Percentiles rank a stretch among this genome's conserved stretches.
Evolutionary conservation across 2,329 filamentous ascomycete genomes (phyloP).

Genomic region (Pseudocercospora macadamiae): DNA sequence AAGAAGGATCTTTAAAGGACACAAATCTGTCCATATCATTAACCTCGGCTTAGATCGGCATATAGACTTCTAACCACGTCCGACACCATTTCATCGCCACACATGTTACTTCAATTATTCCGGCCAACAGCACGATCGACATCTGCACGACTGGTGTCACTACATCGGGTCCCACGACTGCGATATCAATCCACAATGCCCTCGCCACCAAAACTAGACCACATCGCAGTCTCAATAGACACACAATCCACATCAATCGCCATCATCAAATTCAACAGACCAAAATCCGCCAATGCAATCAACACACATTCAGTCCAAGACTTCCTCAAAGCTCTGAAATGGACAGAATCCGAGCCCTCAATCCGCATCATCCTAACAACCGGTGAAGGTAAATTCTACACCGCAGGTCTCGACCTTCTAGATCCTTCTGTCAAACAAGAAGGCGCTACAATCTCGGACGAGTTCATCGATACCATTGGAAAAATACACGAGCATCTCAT

Average conservation of each 20-base stretch:
- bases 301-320: conserved; percentile 24
- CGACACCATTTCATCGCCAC: neutral
- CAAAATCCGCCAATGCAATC: conserved; percentile 28
- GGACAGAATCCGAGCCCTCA: conserved; percentile 17
- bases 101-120: neutral
- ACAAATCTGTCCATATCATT: neutral
- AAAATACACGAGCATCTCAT: conserved; percentile 26
- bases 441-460: conserved; percentile 26
- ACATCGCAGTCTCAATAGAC: conserved; percentile 25
- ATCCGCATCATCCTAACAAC: conserved; percentile 29
- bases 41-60: neutral
- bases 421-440: conserved; percentile 21
- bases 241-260: conserved; percentile 20
- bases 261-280: conserved; percentile 29
- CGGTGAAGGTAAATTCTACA: conserved; percentile 30
- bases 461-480: conserved; percentile 18
- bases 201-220: conserved; percentile 19
- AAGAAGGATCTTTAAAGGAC: neutral
- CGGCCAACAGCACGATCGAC: neutral
- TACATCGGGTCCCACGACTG: neutral
- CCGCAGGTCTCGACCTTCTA: conserved; percentile 28
- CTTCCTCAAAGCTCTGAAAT: conserved; percentile 25
- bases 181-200: conserved; percentile 21
- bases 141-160: neutral
- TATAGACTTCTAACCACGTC: neutral